A percentile compares a stretch with the other conserved stretches of the same genome.
These are phyloP conservation scores for Graphiopsis chlorocephala DNA, from an alignment of 2,329 filamentous ascomycete genomes.

Conservation along the genomic window DNA sequence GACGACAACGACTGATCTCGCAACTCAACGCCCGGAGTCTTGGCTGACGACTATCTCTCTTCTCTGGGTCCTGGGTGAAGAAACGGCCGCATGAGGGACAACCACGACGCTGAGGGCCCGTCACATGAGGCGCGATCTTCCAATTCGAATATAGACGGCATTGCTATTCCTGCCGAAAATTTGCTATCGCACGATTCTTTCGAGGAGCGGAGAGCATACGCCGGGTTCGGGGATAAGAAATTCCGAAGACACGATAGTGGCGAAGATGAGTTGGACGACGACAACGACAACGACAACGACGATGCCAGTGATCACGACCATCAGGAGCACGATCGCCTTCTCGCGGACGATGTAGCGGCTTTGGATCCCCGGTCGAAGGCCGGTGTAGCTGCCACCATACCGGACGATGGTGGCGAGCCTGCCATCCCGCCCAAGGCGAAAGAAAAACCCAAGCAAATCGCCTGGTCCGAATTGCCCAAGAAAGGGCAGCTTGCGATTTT, in stretches of 20 bases:
- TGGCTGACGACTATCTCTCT: background rate
- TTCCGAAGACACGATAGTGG: background rate
- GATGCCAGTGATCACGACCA: constrained; percentile 10
- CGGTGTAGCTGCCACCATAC: background rate
- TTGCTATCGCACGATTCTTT: constrained; percentile 19
- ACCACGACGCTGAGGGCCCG: background rate
- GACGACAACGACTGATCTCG: background rate
- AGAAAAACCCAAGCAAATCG: constrained; percentile 50
- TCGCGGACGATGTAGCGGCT: constrained; percentile 19
- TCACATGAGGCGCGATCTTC: constrained; percentile 8
- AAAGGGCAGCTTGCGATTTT: constrained; percentile 77
- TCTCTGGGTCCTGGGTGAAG: background rate
- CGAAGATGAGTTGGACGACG: constrained; percentile 8
- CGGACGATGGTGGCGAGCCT: constrained; percentile 22
- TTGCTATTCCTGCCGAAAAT: constrained; percentile 17
- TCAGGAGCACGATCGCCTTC: constrained; percentile 19
- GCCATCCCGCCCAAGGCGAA: constrained; percentile 15
- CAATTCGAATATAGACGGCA: constrained; percentile 23
- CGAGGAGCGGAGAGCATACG: constrained; percentile 18
- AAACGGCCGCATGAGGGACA: constrained; percentile 5
- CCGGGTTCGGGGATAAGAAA: background rate
- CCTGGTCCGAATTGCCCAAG: constrained; percentile 70
- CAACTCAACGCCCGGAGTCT: background rate
- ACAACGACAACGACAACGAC: background rate
- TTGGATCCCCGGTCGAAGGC: background rate